Base-by-base conservation (phyloP, 2,329 filamentous ascomycete genomes). In the Rhynchosporium agropyri region DNA sequence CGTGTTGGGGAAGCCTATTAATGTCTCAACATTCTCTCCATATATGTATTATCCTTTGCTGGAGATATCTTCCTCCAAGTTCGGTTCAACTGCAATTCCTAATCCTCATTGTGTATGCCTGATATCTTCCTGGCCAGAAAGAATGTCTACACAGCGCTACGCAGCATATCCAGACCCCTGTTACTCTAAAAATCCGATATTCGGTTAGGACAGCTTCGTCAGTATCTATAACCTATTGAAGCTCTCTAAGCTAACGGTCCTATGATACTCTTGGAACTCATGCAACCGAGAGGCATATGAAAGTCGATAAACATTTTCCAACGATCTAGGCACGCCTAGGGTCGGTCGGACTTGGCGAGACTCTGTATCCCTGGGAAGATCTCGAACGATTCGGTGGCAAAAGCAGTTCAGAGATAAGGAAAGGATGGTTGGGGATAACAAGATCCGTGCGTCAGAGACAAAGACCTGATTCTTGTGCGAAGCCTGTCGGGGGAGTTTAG, bases 341-440 rank as follows among this genome's bases (percentile, higher is more conserved):
- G 13, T 5, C 36, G 36, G 31, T 54, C 33, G 50, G 36, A 2
- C 50, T 54, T 33, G 50, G 50, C 33, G 50, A 40, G 29, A 40
- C 50, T n/a, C 50, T 40, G 50, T 2, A 54, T 54, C 50, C 50
- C 10, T 40, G 33, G 12, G 49, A 5, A 53, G 31, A 40, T 53
- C 50, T 26, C 28, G 26, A 49, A 13, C 26, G 20, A 20, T 20
- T 20, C 20, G 20, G 20, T n/a, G 15, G 15, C 15, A 5, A 29
- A 36, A 53, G 51, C 51, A 33, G 51, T 54, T 33, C 28, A 54
- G 51, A 54, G 51, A 54, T 54, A 54, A 54, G 51, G 36, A 53
- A n/a, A 42, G 36, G n/a, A 40, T 4, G 20, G 51, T 36, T 42
- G 33, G 20, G 29, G 7, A 54, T 3, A 40, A 54, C 28, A 38